Conservation (phyloP, 23 red algal genomes). For the Cyanidium caldarium region DNA sequence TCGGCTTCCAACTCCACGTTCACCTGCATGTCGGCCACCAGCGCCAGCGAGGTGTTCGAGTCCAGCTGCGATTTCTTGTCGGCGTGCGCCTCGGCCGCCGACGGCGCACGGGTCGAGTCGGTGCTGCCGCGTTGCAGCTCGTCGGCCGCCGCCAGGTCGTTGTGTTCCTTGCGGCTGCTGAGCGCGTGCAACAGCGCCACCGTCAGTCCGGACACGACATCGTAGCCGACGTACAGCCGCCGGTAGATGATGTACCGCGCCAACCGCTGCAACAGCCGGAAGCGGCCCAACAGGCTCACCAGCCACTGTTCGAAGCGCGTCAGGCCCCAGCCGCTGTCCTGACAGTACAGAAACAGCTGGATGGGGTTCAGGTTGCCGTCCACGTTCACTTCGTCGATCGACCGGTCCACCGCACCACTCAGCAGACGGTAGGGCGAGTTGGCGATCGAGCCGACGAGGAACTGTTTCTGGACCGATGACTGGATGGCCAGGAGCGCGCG, state of each 20-base stretch:
- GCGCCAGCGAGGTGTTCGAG: neutral
- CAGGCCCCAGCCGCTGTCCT: neutral
- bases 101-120: too few relatives aligned
- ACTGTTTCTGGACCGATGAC: neutral
- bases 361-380: neutral
- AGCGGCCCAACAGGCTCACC: neutral
- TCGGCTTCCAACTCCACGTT: neutral
- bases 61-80: neutral
- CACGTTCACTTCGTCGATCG: neutral
- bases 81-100: neutral
- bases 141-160: neutral
- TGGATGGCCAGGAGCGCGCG: neutral
- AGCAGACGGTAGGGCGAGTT: neutral
- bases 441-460: neutral
- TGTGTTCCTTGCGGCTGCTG: neutral
- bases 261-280: neutral
- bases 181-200: conserved; percentile 1
- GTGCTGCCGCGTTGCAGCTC: neutral
- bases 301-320: neutral
- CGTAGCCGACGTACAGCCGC: neutral
- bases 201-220: neutral
- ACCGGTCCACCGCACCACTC: neutral
- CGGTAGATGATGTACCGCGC: neutral
- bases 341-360: neutral
- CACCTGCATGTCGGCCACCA: neutral